Base-by-base conservation (phyloP, 208 protist species). In the Vickermania spadyakhi region DNA sequence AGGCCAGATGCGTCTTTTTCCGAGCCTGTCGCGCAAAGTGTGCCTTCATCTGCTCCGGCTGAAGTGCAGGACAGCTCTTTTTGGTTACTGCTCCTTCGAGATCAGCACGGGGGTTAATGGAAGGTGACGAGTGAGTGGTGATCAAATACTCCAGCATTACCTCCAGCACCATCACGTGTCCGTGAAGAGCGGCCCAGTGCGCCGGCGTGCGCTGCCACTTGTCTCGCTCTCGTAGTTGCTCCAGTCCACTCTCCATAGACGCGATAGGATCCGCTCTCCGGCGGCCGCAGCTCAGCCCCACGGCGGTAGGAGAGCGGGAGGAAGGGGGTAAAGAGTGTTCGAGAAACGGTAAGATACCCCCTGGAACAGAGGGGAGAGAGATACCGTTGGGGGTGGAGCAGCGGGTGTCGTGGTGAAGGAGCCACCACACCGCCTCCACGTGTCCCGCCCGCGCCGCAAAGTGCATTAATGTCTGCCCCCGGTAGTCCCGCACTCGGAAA, bases 171-270 rank as follows among this genome's bases (percentile, higher is more conserved):
- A 3, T 49, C 25, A 50, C 18, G 50, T 87, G 73, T 0, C 61
- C 62, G 53, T 87, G 79, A 14, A 87, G 58, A 21, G 70, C 68
- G 0, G 80, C 80, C 80, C 80, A 87, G 64, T 87, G 80, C 45
- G 58, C 76, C 7, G 80, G 53, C 7, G 73, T 81, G 28, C 80
- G 80, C 69, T 87, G 80, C 80, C 80, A 87, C 66, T 79, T 81
- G 41, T 87, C 80, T 3, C 80, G 64, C 11, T 45, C 36, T 18
- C 36, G 36, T 45, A 45, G 36, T 18, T 18, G 36, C 36, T 45
- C 11, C 7, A 45, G 18, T 18, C 36, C 36, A 7, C 11, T 18
- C 36, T 45, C 36, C 36, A 45, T 18, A 18, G 7, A 7, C 18
- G 18, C 11, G 11, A 18, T n/a, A n/a, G 36, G 36, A 18, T 7